Conservation (phyloP, 108 stramenopile species). For the Fistulifera pelliculosa region DNA sequence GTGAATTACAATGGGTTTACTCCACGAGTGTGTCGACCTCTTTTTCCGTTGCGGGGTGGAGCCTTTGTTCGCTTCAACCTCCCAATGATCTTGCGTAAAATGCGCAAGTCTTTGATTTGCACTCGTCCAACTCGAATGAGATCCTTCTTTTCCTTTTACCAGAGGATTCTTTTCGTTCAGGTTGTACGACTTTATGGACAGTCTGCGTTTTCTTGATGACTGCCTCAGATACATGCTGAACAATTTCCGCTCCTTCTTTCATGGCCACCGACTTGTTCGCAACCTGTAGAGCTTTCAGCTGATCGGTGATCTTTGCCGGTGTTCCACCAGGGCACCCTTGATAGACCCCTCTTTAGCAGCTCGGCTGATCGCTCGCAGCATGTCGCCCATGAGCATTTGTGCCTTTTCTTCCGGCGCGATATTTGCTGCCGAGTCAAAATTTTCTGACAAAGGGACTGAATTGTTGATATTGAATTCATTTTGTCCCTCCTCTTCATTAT, state of each 20-base stretch:
- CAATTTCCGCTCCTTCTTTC: conserved; percentile 34
- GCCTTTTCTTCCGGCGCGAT: conserved; percentile 25
- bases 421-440: too few species aligned
- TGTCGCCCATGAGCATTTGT: conserved; percentile 33
- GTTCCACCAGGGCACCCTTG: conserved; percentile 22
- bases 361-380: conserved; percentile 39
- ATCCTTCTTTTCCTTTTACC: not conserved
- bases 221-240: conserved; percentile 36
- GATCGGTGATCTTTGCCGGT: conserved; percentile 24
- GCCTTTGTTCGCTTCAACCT: too few species aligned
- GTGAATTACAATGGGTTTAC: conserved; percentile 37
- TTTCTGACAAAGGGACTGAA: too few species aligned
- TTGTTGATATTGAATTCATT: too few species aligned
- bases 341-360: conserved; percentile 35
- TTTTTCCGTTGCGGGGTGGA: too few species aligned
- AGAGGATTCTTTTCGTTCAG: conserved; percentile 13
- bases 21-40: too few species aligned
- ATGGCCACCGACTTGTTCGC: conserved; percentile 17
- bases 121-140: conserved; percentile 36
- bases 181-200: conserved; percentile 18
- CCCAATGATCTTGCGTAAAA: conserved; percentile 39
- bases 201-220: conserved; percentile 22
- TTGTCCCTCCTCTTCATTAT: too few species aligned
- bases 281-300: conserved; percentile 24
- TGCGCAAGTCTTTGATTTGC: conserved; percentile 29